Evolutionary conservation across 2,329 filamentous ascomycete genomes (phyloP).

Genomic region (Fusarium pilosicola): DNA sequence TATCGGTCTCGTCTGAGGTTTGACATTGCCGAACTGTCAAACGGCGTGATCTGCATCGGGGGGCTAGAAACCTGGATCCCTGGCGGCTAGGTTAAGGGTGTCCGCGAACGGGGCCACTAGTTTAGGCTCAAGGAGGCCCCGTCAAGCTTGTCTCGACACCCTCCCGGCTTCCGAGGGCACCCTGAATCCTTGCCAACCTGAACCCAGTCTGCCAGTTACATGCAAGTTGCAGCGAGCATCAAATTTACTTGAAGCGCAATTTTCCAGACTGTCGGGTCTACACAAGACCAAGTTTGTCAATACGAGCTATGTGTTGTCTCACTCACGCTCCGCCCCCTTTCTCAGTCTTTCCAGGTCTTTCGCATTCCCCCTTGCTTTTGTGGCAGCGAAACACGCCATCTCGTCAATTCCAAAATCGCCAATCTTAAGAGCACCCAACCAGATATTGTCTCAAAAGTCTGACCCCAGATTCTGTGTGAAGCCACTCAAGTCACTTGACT

Average conservation of each 20-base stretch:
- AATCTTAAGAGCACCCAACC: conserved; percentile 37
- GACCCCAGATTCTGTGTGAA: conserved; percentile 29
- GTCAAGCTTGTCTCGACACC: conserved; percentile 42
- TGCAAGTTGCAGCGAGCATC: conserved; percentile 41
- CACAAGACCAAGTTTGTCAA: conserved; percentile 39
- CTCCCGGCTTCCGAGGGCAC: conserved; percentile 24
- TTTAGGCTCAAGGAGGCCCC: conserved; percentile 39
- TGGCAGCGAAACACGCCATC: conserved; percentile 24
- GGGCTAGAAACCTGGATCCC: conserved; percentile 43
- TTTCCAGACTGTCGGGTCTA: conserved; percentile 51
- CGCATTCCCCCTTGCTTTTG: conserved; percentile 13
- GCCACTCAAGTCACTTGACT: conserved; percentile 37
- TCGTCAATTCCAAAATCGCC: conserved; percentile 28
- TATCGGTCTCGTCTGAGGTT: conserved; percentile 19
- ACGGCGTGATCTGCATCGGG: conserved; percentile 47
- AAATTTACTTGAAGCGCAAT: conserved; percentile 48
- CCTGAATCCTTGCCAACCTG: conserved; percentile 32
- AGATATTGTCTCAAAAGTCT: conserved; percentile 19
- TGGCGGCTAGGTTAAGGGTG: conserved; percentile 38
- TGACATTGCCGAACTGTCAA: conserved; percentile 44
- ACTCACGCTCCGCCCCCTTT: conserved; percentile 27
- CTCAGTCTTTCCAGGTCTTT: conserved; percentile 28
- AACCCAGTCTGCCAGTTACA: conserved; percentile 26
- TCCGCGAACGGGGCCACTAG: conserved; percentile 35
- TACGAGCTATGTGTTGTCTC: conserved; percentile 38